Conservation (phyloP, 371 early-diverging fungal genomes). For the Apophysomyces variabilis region DNA sequence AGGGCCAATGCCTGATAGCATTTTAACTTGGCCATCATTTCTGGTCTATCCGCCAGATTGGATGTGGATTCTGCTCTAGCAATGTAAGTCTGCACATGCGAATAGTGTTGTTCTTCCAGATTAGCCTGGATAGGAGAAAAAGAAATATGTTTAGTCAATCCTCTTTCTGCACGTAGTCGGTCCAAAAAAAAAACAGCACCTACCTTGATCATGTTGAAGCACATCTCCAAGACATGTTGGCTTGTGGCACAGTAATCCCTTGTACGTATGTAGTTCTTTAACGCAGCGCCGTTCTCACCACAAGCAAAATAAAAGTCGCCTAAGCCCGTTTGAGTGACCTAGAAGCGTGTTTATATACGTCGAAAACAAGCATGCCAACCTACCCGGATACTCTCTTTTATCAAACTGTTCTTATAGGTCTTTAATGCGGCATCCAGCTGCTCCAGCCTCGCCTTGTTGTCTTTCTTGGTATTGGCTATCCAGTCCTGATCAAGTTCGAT, state of each 20-base stretch:
- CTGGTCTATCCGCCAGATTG: conserved; percentile 63
- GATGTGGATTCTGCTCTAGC: conserved; percentile 75
- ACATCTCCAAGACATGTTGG: conserved; percentile 79
- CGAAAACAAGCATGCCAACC: not conserved
- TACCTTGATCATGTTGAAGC: conserved; percentile 69
- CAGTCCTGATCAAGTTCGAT: conserved; percentile 56
- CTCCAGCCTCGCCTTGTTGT: conserved; percentile 55
- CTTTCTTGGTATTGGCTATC: conserved; percentile 59
- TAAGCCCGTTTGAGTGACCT: conserved; percentile 77
- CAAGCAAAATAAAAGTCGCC: conserved; percentile 75
- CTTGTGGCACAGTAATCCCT: conserved; percentile 81
- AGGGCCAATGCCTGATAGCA: conserved; percentile 70
- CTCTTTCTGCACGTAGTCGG: not conserved
- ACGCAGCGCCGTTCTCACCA: conserved; percentile 72
- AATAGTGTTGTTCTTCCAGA: conserved; percentile 68
- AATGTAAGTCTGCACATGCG: conserved; percentile 75
- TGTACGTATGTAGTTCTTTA: conserved; percentile 71
- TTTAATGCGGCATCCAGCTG: conserved; percentile 76
- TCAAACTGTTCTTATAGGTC: conserved; percentile 68
- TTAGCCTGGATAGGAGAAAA: conserved; percentile 54
- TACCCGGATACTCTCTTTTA: conserved; percentile 87
- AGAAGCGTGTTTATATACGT: not conserved
- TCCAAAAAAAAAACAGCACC: too few relatives aligned
- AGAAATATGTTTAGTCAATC: not conserved
- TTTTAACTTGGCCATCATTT: conserved; percentile 67